Evolutionary conservation across 1,284 basidiomycete species (phyloP), one percentile per base, ranked within the genome.

Genomic region (Rugosomyces carneus): DNA sequence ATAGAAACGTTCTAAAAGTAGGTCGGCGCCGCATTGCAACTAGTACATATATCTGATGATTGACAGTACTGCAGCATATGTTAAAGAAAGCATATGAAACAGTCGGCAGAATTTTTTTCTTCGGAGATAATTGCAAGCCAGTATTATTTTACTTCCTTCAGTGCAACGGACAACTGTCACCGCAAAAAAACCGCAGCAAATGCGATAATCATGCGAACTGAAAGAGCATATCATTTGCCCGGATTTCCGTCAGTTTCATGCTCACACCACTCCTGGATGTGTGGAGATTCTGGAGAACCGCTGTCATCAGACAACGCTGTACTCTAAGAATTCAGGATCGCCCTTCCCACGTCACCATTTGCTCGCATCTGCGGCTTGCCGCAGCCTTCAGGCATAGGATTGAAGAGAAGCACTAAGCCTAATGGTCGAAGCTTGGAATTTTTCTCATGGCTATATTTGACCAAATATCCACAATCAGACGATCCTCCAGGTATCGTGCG

Each of bases 1-100:
- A 49, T 55, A 9, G 54, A 55, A 32, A 48, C 38, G 36, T 63
- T 61, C 50, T 65, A 34, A 60, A 20, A 4, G 15, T 27, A 15
- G 10, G 40, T 15, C 15, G n/a, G n/a, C 11, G 5, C 13, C 5
- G 20, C 11, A 40, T 1, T 18, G 23, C 27, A 27, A 13, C 21
- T 24, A 24, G 18, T 29, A 27, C 10, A 15, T 4, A 21, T 38
- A 7, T 38, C 8, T 16, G 8, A 34, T 16, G 31, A 34, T 13
- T 2, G 13, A 13, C 31, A 34, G 31, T 34, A 16, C 9, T 34
- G 31, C 15, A 16, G 5, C 13, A 16, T 34, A 16, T 34, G 31
- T 34, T 29, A 2, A 34, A 34, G 3, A 16, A 16, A 34, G 31
- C 31, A 16, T 34, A 34, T 34, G 31, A 16, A 16, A 2, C 4